These are phyloP conservation scores for Macrolepiota dolichaula DNA, from an alignment of 768 basidiomycete species.

Conservation along the genomic window DNA sequence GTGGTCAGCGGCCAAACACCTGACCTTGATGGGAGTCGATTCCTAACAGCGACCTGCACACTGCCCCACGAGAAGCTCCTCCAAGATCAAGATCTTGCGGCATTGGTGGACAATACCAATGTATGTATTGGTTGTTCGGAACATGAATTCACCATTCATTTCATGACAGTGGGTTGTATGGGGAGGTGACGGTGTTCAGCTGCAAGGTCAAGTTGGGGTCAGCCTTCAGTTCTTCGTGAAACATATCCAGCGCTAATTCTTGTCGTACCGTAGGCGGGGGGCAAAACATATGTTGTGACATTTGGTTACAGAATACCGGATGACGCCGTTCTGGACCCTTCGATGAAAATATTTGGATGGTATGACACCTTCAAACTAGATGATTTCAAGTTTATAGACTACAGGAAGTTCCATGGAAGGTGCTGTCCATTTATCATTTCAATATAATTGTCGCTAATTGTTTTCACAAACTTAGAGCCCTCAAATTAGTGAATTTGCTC, in stretches of 20 bases:
- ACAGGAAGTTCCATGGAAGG: constrained; percentile 33
- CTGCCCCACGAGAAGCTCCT: constrained; percentile 28
- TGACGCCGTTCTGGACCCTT: not conserved
- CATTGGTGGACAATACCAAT: constrained; percentile 22
- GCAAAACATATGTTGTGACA: constrained; percentile 24
- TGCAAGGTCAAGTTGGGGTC: constrained; percentile 1
- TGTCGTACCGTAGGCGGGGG: constrained; percentile 18
- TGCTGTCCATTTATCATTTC: constrained; percentile 9
- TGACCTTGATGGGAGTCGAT: not conserved
- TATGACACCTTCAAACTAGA: constrained; percentile 26
- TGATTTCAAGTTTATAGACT: constrained; percentile 28
- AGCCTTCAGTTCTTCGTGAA: not conserved
- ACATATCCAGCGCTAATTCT: not conserved
- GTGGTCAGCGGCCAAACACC: constrained; percentile 22
- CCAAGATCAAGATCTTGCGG: constrained; percentile 28
- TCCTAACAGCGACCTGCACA: constrained; percentile 22
- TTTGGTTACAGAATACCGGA: constrained; percentile 18
- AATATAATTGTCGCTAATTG: not conserved
- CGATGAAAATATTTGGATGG: constrained; percentile 21
- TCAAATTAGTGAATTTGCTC: constrained; percentile 30
- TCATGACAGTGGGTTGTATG: constrained; percentile 31
- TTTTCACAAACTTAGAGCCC: constrained; percentile 20
- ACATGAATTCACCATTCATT: not conserved
- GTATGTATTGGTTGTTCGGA: constrained; percentile 21
- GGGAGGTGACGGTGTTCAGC: constrained; percentile 22